Evolutionary conservation across 2,329 filamentous ascomycete species (phyloP), one percentile per base, ranked within the genome.

Genomic region (Claviceps digitariae): DNA sequence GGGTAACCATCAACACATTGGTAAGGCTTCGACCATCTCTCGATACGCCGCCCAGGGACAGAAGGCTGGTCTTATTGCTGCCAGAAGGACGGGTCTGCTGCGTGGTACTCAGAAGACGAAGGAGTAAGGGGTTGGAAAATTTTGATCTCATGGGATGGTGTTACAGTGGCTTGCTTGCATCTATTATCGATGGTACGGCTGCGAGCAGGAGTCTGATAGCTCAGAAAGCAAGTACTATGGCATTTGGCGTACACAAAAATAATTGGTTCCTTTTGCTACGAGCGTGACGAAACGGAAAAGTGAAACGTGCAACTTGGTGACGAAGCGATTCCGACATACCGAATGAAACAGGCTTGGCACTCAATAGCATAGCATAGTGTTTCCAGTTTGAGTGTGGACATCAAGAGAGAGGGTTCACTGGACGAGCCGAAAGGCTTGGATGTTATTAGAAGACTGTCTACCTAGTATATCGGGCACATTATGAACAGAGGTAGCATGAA

Each of bases 51-150:
- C 85, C 74, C 86, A 90, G 77, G 93, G 93, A 87, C 93, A 98
- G 81, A 98, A 98, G 84, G 93, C 93, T 69, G 93, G 93, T 96
- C 91, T 98, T 73, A 98, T 98, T 79, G 93, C 93, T 76, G 93
- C 93, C 77, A 84, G 93, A 77, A 88, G 94, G 83, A 98, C 93
- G 75, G 93, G 93, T 96, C 84, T 98, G 78, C 84, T 98, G 73
- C 91, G 93, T 79, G 93, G 93, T 95, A 97, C 93, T 73, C 93
- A 98, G 82, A 98, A 98, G 88, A 89, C 83, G 73, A 98, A 98
- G 89, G 94, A 98, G 65, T 91, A 90, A 78, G 67, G 64, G 64
- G 63, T 65, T 67, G 62, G 71, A 67, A 38, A 69, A 74, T 75
- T 69, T 74, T 74, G 75, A 74, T 75, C 71, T 73, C 72, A 74